Evolutionary conservation across 1,284 basidiomycete species (phyloP).

Genomic region (Puccinia polysora): DNA sequence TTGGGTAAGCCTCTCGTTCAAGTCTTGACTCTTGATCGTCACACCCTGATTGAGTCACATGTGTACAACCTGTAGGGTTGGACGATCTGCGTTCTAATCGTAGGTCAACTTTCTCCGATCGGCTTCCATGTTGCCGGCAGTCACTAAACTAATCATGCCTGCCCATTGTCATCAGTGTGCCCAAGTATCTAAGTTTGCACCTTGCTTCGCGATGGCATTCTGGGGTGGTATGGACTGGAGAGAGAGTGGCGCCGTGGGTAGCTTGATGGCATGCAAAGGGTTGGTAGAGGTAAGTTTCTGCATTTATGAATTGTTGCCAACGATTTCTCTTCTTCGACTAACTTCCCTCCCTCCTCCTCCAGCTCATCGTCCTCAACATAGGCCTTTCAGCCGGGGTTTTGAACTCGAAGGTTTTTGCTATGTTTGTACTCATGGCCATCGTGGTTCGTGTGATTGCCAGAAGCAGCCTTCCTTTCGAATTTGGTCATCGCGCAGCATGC

Average conservation of each 20-base stretch:
- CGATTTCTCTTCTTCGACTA: neutral
- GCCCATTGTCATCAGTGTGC: neutral
- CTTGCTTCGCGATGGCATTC: constrained; percentile 61
- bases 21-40: constrained; percentile 55
- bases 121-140: neutral
- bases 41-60: neutral
- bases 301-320: neutral
- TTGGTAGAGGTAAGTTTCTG: constrained; percentile 55
- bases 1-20: constrained; percentile 45
- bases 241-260: constrained; percentile 78
- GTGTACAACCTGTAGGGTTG: constrained; percentile 68
- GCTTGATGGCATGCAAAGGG: constrained; percentile 92
- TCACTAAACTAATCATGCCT: neutral
- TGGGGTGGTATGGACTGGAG: constrained; percentile 67
- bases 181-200: constrained; percentile 19
- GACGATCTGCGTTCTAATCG: constrained; percentile 69
- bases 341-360: neutral
- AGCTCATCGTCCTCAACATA: constrained; percentile 88
- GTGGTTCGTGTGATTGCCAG: constrained; percentile 59
- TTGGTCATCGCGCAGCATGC: neutral
- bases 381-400: constrained; percentile 75
- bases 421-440: constrained; percentile 87
- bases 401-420: constrained; percentile 62
- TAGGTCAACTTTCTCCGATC: constrained; percentile 61
- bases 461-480: neutral